Evolutionary conservation across 306 rosid genomes (phyloP).

Genomic region (Lathyrus sativus): DNA sequence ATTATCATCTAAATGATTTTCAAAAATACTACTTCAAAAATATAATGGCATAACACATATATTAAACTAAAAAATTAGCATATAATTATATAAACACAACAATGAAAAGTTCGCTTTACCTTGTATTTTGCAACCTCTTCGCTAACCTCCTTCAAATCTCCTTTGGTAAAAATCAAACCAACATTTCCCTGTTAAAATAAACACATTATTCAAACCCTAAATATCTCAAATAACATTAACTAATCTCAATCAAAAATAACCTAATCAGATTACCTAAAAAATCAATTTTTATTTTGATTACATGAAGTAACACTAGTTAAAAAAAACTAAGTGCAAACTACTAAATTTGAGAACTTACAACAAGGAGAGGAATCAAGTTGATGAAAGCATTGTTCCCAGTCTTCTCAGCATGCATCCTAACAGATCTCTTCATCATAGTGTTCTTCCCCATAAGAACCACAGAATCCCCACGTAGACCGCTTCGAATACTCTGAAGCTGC

Average conservation of each 20-base stretch:
- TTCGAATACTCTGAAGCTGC: constrained; percentile 80
- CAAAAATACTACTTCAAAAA: too few relatives aligned
- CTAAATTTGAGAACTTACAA: constrained; percentile 40
- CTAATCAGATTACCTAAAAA: background rate
- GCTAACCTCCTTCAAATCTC: constrained; percentile 91
- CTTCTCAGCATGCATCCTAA: constrained; percentile 69
- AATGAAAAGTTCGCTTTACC: constrained; percentile 38
- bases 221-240: background rate
- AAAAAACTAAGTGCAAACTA: too few relatives aligned
- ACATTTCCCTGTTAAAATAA: constrained; percentile 65
- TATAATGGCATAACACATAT: too few relatives aligned
- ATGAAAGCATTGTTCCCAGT: constrained; percentile 69
- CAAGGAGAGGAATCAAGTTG: constrained; percentile 81
- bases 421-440: constrained; percentile 94
- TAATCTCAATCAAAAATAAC: background rate
- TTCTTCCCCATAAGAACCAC: constrained; percentile 93
- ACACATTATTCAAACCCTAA: background rate
- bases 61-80: too few relatives aligned
- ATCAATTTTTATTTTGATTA: too few relatives aligned
- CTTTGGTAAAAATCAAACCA: constrained; percentile 86
- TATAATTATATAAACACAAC: too few relatives aligned
- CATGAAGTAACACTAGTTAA: too few relatives aligned
- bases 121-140: constrained; percentile 96
- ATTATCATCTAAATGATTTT: too few relatives aligned
- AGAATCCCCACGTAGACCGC: constrained; percentile 85